phyloP scores from a whole-genome alignment of 2,329 filamentous ascomycete species.

The Zasmidium cellare region DNA sequence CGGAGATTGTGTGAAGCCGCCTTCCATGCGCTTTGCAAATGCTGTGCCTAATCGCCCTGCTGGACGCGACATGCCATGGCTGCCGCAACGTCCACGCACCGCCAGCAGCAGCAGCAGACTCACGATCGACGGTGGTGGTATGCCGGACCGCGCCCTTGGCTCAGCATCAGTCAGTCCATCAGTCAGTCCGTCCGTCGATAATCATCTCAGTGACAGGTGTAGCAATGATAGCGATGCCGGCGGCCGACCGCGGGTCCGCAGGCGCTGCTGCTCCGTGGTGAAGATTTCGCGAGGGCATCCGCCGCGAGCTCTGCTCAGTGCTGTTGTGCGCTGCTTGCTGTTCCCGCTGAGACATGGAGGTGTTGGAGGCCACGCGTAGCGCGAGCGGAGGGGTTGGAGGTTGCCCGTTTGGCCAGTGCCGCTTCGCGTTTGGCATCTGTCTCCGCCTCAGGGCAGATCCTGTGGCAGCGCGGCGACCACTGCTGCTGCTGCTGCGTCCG shows the following conservation, averaged over 20 bases:
- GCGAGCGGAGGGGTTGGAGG: not conserved
- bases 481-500: no score
- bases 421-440: not conserved
- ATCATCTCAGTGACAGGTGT: no score
- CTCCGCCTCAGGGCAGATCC: not conserved
- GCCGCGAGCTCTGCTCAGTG: no score
- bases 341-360: not conserved
- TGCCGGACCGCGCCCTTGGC: not conserved
- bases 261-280: not conserved
- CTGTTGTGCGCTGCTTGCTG: no score
- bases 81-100: not conserved
- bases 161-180: not conserved
- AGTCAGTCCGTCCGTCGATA: no score
- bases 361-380: not conserved
- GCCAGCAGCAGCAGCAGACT: not conserved
- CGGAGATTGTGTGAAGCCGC: slow-evolving; percentile 5
- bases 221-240: not conserved
- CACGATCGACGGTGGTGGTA: not conserved
- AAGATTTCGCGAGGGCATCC: not conserved
- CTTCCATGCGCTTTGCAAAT: slow-evolving; percentile 1
- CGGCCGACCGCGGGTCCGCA: not conserved
- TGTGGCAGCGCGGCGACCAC: no score
- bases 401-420: not conserved
- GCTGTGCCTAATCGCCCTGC: not conserved
- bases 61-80: not conserved